A percentile compares a stretch with the other conserved stretches of the same genome.
These are phyloP conservation scores for Erythrobasidium yunnanense DNA, from an alignment of 768 basidiomycete genomes.

Conservation along the genomic window DNA sequence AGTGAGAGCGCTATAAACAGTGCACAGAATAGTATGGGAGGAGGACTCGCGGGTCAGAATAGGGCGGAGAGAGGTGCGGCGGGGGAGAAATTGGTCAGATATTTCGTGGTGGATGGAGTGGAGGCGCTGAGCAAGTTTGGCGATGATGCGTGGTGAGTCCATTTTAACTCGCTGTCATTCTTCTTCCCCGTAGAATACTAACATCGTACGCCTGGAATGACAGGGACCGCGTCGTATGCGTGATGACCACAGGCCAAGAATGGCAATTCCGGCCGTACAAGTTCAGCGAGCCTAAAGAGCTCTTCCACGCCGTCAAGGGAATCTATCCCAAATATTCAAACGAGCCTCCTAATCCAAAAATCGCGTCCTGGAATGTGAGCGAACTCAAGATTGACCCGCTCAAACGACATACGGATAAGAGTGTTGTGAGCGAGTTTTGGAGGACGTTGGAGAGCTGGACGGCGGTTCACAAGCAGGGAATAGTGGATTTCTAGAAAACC, in stretches of 20 bases:
- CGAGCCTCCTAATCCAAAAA: slow-evolving; percentile 74
- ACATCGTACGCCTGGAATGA: neutral
- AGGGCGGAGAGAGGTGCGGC: slow-evolving; percentile 6
- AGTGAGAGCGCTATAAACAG: slow-evolving; percentile 47
- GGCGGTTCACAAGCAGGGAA: slow-evolving; percentile 62
- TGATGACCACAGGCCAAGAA: slow-evolving; percentile 94
- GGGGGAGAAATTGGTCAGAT: slow-evolving; percentile 45
- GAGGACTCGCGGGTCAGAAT: slow-evolving; percentile 20
- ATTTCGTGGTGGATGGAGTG: slow-evolving; percentile 80
- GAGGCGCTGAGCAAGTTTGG: slow-evolving; percentile 82
- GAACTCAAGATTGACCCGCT: slow-evolving; percentile 86
- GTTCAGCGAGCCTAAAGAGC: slow-evolving; percentile 80
- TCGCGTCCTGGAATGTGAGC: slow-evolving; percentile 94
- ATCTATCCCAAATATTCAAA: slow-evolving; percentile 90
- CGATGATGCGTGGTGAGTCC: slow-evolving; percentile 65
- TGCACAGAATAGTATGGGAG: slow-evolving; percentile 37
- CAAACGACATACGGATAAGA: slow-evolving; percentile 84
- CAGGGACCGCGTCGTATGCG: slow-evolving; percentile 82
- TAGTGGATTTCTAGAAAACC: slow-evolving; percentile 49
- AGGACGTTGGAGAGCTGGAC: slow-evolving; percentile 80
- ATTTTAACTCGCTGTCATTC: slow-evolving; percentile 18
- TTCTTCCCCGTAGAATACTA: neutral
- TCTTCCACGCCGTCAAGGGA: slow-evolving; percentile 95
- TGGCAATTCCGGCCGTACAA: slow-evolving; percentile 98
- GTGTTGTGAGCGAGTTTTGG: slow-evolving; percentile 93